Evolutionary conservation across 2,329 filamentous ascomycete species (phyloP), one percentile per base, ranked within the genome.

Genomic region (Colletotrichum truncatum): DNA sequence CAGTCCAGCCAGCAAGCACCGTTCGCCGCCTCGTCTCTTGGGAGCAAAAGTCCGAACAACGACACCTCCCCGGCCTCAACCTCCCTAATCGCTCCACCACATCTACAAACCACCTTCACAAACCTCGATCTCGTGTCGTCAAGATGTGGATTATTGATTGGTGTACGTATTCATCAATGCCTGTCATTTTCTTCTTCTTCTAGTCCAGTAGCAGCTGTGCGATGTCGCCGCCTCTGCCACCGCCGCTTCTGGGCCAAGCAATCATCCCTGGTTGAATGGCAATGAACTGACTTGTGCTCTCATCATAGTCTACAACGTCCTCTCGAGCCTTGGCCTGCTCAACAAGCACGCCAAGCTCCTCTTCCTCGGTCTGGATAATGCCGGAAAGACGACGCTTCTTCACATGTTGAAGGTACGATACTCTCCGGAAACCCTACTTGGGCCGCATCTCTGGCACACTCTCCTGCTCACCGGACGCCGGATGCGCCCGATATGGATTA

Each of bases 271-370:
- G 32, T 51, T 21, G 34, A 26, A 38, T 10, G 36, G 53, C 36
- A 25, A 55, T 41, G 49, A 36, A 67, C 74, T 79, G 72, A 80
- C 73, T 67, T 67, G 69, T 62, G 59, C 62, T 55, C 58, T 58
- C 39, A 54, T 30, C 46, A 65, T 74, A 78, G 93, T 97, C 82
- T 97, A 93, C 87, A 93, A 97, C 84, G 84, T 97, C 73, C 89
- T 97, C 75, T 92, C 94, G 74, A 93, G 89, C 70, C 87, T 97
- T 69, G 94, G 94, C 73, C 87, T 97, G 75, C 85, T 95, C 71
- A 97, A 97, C 89, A 97, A 97, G 87, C 93, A 97, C 80, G 94
- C 93, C 75, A 97, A 97, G 88, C 88, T 97, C 66, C 88, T 97
- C 64, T 97, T 97, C 84, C 89, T 97, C 69, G 94, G 94, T 73